Base-by-base conservation (phyloP, 1,284 basidiomycete genomes). In the Cryptococcus floricola region DNA sequence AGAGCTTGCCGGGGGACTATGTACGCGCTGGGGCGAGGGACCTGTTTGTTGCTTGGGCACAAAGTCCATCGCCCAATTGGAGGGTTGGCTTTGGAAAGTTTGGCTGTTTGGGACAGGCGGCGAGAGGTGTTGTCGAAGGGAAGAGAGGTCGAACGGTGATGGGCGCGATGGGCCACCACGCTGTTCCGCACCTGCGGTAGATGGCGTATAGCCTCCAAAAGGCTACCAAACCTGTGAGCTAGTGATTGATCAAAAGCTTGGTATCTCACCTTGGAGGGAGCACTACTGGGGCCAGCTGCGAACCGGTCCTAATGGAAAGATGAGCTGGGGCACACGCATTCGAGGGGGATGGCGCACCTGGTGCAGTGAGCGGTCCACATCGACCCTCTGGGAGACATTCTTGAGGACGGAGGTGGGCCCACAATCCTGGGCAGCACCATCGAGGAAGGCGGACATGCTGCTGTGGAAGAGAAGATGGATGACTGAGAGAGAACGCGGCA, bases 351-450 rank as follows among this genome's bases (percentile, higher is more conserved):
- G 1, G 57, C 69, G 48, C 42, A 75, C 73, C 48, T 70, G 70
- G 49, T 70, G 66, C 4, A 73, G 55, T 5, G 68, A 68, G 16
- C 57, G 51, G 62, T 75, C 73, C 45, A 63, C 59, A 34, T 74
- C 71, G n/a, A 75, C 54, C 46, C 65, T 60, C 9, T 59, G 57
- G 18, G 62, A 59, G 9, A 74, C 69, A 51, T 66, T 63, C 57
- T 74, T 71, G 42, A 75, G 59, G 2, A 66, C 69, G 48, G 62
- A 68, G 7, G 58, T 57, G 6, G 73, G 73, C 1, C 71, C 71
- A 54, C 73, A 73, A 12, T 73, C 69, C 10, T 67, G 64, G 1
- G 56, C 68, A 4, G 63, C 66, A 16, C 70, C 73, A 5, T 61
- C 60, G 4, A 74, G 48, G 56, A 73, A 74, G 18, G 62, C 51